Base-by-base conservation (phyloP, 345 rosid genomes). In the Xanthoceras sorbifolium region DNA sequence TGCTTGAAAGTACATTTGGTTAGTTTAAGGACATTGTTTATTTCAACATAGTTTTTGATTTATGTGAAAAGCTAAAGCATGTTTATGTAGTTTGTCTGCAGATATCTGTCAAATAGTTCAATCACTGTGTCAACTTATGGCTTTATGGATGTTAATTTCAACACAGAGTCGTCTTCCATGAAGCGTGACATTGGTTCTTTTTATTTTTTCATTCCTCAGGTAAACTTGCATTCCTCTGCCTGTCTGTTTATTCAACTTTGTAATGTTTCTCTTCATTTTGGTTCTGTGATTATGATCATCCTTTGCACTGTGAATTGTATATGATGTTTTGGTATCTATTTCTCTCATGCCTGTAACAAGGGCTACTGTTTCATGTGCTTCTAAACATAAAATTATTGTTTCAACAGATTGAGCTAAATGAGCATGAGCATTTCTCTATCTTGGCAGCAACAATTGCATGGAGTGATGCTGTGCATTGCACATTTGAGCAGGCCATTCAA, bases 201-300 rank as follows among this genome's bases (percentile, higher is more conserved):
- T 85, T 91, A 85, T 85, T 86, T 90, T 73, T 83, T 91, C 61
- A 80, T 93, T 84, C 98, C 98, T 82, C 89, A 90, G 98, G 98
- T 92, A 84, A 75, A 62, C 54, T 73, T 73, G 60, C 72, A 46
- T 74, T 31, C 23, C 72, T 61, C 80, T 64, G 55, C 38, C 26
- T 59, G 48, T 67, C 62, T 57, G 18, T 64, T 66, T 69, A 31
- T 26, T n/a, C 26, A 29, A 48, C 42, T 31, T 18, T 26, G 26
- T 42, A 42, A 26, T 42, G 31, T 20, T 46, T 44, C 7, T n/a
- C 44, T 31, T 20, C 65, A 15, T 60, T 14, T 25, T 69, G 38
- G 31, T 48, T 2, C 65, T 73, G 69, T 28, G 62, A 57, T 57
- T 57, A 40, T 73, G 76, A 73, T 61, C 42, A 26, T 73, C 29